phyloP scores from a whole-genome alignment of 1,284 basidiomycete species.

The Ganoderma leucocontextum region DNA sequence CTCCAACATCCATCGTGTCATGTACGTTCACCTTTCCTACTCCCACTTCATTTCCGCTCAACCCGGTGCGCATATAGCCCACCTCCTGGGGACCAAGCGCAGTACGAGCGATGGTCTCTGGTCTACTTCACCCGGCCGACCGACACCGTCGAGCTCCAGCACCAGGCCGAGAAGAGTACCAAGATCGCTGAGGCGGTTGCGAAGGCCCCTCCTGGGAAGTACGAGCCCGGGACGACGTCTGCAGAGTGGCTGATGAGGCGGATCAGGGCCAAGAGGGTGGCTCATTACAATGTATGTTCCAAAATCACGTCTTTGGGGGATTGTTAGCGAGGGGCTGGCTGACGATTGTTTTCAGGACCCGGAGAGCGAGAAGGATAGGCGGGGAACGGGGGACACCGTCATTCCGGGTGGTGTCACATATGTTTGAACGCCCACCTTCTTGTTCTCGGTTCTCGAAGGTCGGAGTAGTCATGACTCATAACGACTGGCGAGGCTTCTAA shows the following conservation, averaged over 20 bases:
- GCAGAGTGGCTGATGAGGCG: slow-evolving; percentile 41
- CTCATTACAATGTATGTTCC: slow-evolving; percentile 32
- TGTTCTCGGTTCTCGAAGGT: neutral
- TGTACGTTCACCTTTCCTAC: slow-evolving; percentile 34
- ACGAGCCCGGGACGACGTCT: slow-evolving; percentile 35
- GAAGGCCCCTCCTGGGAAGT: slow-evolving; percentile 21
- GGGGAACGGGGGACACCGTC: slow-evolving; percentile 10
- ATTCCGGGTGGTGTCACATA: neutral
- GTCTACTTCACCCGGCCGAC: slow-evolving; percentile 49
- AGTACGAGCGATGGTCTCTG: slow-evolving; percentile 44
- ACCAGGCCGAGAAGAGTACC: slow-evolving; percentile 36
- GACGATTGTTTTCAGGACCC: slow-evolving; percentile 22
- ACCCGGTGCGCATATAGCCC: slow-evolving; percentile 31
- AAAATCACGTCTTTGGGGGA: neutral
- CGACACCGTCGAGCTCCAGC: slow-evolving; percentile 37
- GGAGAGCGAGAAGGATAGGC: slow-evolving; percentile 31
- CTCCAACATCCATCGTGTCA: slow-evolving; percentile 46
- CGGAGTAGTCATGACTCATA: neutral
- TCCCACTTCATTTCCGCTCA: too few species aligned
- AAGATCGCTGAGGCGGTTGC: slow-evolving; percentile 38
- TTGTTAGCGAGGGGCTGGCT: too few species aligned
- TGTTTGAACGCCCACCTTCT: neutral
- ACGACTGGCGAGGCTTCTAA: neutral
- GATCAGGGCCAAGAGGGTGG: slow-evolving; percentile 36
- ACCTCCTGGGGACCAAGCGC: slow-evolving; percentile 42